A percentile compares a stretch with the other conserved stretches of the same genome.
Evolutionary conservation across 768 basidiomycete genomes (phyloP).

Genomic region (Boletus bicolor): DNA sequence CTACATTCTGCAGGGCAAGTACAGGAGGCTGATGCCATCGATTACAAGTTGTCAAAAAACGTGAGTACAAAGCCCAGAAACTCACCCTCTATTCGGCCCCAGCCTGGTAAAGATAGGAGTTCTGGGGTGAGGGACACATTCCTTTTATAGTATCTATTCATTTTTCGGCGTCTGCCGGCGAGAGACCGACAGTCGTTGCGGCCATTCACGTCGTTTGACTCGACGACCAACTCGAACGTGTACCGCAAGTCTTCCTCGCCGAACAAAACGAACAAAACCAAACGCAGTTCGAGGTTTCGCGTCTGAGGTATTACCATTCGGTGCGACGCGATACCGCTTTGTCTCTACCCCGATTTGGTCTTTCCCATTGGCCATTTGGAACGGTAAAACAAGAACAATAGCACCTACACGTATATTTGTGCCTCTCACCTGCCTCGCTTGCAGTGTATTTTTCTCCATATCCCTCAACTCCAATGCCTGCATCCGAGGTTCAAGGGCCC

Average conservation of each 20-base stretch:
- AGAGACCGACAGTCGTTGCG: conserved; percentile 4
- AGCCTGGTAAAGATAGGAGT: too few species aligned
- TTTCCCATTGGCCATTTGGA: not conserved
- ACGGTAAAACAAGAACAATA: conserved; percentile 18
- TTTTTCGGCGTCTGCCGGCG: conserved; percentile 23
- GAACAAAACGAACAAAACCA: not conserved
- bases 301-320: not conserved
- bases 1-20: too few species aligned
- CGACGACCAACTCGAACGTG: conserved; percentile 9
- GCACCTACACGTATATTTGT: not conserved
- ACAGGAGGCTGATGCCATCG: too few species aligned
- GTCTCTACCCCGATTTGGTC: conserved; percentile 23
- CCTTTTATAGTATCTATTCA: conserved; percentile 2
- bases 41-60: too few species aligned
- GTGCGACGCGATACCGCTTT: conserved; percentile 3
- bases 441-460: not conserved
- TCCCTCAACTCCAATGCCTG: conserved; percentile 14
- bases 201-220: not conserved
- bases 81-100: too few species aligned
- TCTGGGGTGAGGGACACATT: not conserved
- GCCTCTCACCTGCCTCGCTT: not conserved
- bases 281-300: not conserved
- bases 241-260: not conserved
- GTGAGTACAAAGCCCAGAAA: too few species aligned
- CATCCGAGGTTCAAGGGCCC: conserved; percentile 22